Evolutionary conservation across 202 grass and related monocot species (phyloP).

Genomic region (Setaria viridis): DNA sequence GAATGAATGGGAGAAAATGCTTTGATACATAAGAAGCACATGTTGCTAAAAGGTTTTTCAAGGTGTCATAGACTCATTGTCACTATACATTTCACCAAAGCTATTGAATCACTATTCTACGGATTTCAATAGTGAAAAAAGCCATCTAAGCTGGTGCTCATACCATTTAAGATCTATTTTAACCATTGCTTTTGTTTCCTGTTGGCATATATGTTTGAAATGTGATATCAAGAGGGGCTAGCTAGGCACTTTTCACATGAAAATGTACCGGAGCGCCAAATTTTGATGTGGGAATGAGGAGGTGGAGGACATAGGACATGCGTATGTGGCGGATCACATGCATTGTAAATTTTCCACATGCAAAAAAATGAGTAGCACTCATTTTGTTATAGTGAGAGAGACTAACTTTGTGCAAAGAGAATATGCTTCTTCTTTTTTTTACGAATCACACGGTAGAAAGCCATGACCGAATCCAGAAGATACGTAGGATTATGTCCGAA

Average conservation of each 20-base stretch:
- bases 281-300: too few species aligned
- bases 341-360: not conserved
- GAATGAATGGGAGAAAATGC: not conserved
- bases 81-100: too few species aligned
- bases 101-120: too few species aligned
- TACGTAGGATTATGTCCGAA: not conserved
- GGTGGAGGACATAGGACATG: not conserved
- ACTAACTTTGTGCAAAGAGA: not conserved
- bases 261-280: not conserved
- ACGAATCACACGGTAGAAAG: not conserved
- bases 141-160: not conserved
- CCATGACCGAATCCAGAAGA: not conserved
- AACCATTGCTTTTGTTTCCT: not conserved
- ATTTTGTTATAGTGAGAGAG: too few species aligned
- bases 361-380: not conserved
- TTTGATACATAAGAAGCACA: not conserved
- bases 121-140: too few species aligned
- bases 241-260: not conserved
- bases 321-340: not conserved
- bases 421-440: not conserved
- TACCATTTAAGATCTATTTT: not conserved
- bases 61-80: not conserved
- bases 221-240: not conserved
- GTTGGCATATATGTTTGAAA: not conserved
- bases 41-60: not conserved